These are phyloP conservation scores for Letharia lupina DNA, from an alignment of 495 filamentous ascomycete species.

Conservation along the genomic window DNA sequence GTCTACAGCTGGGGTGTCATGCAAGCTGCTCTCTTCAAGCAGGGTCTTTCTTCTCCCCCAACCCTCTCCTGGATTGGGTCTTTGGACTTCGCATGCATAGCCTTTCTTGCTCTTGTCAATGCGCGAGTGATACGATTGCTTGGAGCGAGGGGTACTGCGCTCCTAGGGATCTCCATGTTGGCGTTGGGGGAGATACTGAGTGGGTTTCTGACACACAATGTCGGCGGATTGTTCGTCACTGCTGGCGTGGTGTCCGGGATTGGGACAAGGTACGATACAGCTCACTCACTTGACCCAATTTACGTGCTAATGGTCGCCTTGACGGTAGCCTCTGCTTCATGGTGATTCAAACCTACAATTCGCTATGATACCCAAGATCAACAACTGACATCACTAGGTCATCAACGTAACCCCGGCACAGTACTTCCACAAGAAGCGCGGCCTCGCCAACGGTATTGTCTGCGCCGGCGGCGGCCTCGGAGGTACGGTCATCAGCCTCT, in stretches of 20 bases:
- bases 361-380: not conserved
- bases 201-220: constrained; percentile 39
- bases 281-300: not conserved
- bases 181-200: constrained; percentile 42
- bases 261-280: constrained; percentile 25
- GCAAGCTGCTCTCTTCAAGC: constrained; percentile 44
- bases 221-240: constrained; percentile 49
- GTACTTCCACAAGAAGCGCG: constrained; percentile 47
- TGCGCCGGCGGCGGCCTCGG: constrained; percentile 48
- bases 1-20: constrained; percentile 51
- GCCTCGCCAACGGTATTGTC: constrained; percentile 50
- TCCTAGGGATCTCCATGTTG: constrained; percentile 41
- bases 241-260: constrained; percentile 46
- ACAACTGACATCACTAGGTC: not conserved
- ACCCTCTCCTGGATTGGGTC: constrained; percentile 51
- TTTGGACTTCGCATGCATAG: constrained; percentile 40
- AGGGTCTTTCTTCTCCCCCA: constrained; percentile 32
- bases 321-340: not conserved
- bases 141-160: constrained; percentile 37
- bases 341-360: not conserved
- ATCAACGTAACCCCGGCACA: constrained; percentile 38
- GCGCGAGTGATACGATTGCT: constrained; percentile 42
- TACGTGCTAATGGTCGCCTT: not conserved
- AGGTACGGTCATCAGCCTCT: constrained; percentile 42
- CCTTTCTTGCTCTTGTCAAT: constrained; percentile 42